Base-by-base conservation (phyloP, 768 basidiomycete species). In the Mycena pura region DNA sequence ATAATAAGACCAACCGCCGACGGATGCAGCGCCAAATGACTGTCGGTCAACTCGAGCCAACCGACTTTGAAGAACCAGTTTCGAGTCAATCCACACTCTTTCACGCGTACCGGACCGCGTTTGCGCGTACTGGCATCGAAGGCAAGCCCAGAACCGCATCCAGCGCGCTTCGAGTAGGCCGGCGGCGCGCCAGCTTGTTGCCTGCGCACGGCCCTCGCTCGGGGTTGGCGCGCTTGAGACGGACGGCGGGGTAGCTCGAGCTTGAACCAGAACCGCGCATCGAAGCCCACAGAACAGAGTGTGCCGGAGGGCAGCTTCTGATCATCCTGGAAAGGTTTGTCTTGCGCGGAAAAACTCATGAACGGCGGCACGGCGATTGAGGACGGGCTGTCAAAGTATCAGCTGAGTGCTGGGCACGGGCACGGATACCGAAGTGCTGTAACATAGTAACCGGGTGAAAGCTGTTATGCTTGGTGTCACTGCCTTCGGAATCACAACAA, bases 21-120 rank as follows among this genome's bases (percentile, higher is more conserved):
- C 0, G 10, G 10, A 29, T 55, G 47, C n/a, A 61, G 46, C 3
- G 36, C 22, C 38, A 61, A 24, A 38, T 48, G 24, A 5, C 15
- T 27, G 1, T 60, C 52, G 9, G 36, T 49, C 52, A 55, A 48
- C 24, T 48, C 53, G 4, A 61, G 45, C 60, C 60, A 55, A 13
- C 50, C 41, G 9, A 28, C 15, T 3, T 28, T 40, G 45, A 40
- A 53, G 45, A 17, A 21, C 52, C 60, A 55, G 52, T 22, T 48
- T 49, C 43, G 39, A 2, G 28, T 39, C 28, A 34, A 6, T 25
- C 39, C 38, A 17, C 5, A 19, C 4, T 54, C 45, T 17, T 43
- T 39, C n/a, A 43, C 59, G 31, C 39, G 38, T 19, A 61, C 59
- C 19, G 38, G 52, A 14, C 60, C 60, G 6, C 17, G 17, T 36